Conservation (phyloP, 805 yeast species). For the Wickerhamiella kazuoi region DNA sequence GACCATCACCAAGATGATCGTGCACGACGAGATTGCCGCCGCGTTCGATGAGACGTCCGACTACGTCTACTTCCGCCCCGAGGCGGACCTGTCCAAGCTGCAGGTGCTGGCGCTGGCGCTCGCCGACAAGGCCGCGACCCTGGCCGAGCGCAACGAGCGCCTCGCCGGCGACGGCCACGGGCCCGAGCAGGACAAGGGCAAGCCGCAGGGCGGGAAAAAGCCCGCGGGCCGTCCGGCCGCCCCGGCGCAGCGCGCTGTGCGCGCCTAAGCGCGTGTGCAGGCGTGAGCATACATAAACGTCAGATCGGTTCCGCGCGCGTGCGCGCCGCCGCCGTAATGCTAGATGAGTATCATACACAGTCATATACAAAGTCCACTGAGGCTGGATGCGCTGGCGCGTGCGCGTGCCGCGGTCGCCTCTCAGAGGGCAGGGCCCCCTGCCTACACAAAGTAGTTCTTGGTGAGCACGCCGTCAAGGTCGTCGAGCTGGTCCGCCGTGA, state of each 20-base stretch:
- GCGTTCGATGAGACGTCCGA: constrained; percentile 48
- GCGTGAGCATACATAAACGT: no score
- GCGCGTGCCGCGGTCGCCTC: no score
- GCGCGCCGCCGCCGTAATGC: no score
- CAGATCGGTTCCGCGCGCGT: no score
- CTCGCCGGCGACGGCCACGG: constrained; percentile 61
- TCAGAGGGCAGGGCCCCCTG: no score
- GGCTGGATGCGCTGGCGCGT: no score
- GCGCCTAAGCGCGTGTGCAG: background rate
- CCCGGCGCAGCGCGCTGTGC: background rate
- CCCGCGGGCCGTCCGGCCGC: background rate
- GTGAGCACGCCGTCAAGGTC: constrained; percentile 88
- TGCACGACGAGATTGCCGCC: constrained; percentile 61
- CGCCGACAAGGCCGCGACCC: constrained; percentile 61
- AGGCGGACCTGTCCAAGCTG: constrained; percentile 63
- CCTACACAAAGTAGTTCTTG: constrained; percentile 73
- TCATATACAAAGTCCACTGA: no score
- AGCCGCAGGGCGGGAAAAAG: background rate
- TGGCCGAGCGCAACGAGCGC: constrained; percentile 73
- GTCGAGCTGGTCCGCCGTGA: constrained; percentile 62
- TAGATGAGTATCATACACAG: no score
- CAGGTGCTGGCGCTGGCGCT: constrained; percentile 76
- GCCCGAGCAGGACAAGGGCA: constrained; percentile 8
- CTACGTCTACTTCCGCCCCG: constrained; percentile 50
- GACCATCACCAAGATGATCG: constrained; percentile 57